Base-by-base conservation (phyloP, 2,329 filamentous ascomycete genomes). In the Plenodomus tracheiphilus region DNA sequence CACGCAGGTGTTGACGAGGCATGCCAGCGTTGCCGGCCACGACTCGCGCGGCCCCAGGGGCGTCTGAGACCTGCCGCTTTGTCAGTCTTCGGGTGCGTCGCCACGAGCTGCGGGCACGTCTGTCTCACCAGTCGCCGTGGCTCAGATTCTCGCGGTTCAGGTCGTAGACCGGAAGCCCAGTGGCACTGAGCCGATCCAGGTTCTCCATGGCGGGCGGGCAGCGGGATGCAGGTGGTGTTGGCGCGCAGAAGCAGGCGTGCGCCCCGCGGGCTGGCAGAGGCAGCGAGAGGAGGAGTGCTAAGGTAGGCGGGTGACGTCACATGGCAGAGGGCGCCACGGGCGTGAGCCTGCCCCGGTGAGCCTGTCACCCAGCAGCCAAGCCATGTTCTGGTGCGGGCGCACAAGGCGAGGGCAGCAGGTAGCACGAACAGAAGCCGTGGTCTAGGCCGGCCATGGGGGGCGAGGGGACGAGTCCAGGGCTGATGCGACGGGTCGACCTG, bases 1-100 rank as follows among this genome's bases (percentile, higher is more conserved):
- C 16, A 76, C 53, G 21, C 73, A 75, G 13, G 63, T 59, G 51
- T 65, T 62, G 39, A 70, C 62, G 39, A 71, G 64, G 40, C 58
- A 63, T 42, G 47, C 58, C 28, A 72, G 63, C 1, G 68, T 37
- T 3, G 49, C n/a, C 0, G 73, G 65, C 75, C 75, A 77, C 18
- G 56, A 47, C 1, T 68, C 52, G 20, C 65, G 66, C 6, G 59
- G 47, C 1, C 74, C 74, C 4, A 76, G 47, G 3, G 59, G 16
- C 9, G 67, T 63, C 34, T 62, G 38, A 15, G 68, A 54, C 68
- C 67, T 70, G 55, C 28, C 30, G 36, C 1, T 18, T 10, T 32
- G 32, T 47, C 17, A 46, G 41, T 53, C 22, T 19, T 36, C 21
- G 45, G 22, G 22, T 17, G 30, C 39, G 11, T 32, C 41, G 19